Evolutionary conservation across 2,329 filamentous ascomycete genomes (phyloP).

Genomic region (Camillea tinctor): DNA sequence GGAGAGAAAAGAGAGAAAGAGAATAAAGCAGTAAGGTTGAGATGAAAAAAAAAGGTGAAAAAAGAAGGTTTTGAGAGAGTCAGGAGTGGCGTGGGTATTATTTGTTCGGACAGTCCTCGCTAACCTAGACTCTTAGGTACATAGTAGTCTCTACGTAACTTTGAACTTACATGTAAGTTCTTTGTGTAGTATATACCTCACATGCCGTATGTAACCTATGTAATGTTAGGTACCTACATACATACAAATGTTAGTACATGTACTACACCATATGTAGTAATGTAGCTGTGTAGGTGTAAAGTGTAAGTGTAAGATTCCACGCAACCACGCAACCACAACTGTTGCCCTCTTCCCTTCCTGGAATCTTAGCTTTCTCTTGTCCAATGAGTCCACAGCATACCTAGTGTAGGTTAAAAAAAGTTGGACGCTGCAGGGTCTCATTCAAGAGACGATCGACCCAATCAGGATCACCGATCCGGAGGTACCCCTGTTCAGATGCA

Average conservation of each 20-base stretch:
- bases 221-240: not conserved
- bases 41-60: slow-evolving; percentile 9
- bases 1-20: slow-evolving; percentile 3
- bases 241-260: not conserved
- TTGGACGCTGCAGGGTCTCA: slow-evolving; percentile 11
- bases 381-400: not conserved
- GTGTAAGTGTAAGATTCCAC: not conserved
- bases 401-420: not conserved
- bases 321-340: not conserved
- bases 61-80: not conserved
- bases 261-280: no score
- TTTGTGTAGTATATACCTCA: no score
- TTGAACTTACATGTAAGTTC: no score
- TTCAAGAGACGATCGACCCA: slow-evolving; percentile 17
- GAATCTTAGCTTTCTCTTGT: not conserved
- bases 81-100: not conserved
- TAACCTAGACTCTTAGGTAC: no score
- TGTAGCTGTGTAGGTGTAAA: no score
- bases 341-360: not conserved
- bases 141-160: no score
- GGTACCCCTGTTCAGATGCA: slow-evolving; percentile 14
- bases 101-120: not conserved
- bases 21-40: slow-evolving; percentile 9
- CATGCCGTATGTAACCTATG: no score
- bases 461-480: slow-evolving; percentile 5